Base-by-base conservation (phyloP, 352 stramenopile species). In the Globisporangium spinosum region DNA sequence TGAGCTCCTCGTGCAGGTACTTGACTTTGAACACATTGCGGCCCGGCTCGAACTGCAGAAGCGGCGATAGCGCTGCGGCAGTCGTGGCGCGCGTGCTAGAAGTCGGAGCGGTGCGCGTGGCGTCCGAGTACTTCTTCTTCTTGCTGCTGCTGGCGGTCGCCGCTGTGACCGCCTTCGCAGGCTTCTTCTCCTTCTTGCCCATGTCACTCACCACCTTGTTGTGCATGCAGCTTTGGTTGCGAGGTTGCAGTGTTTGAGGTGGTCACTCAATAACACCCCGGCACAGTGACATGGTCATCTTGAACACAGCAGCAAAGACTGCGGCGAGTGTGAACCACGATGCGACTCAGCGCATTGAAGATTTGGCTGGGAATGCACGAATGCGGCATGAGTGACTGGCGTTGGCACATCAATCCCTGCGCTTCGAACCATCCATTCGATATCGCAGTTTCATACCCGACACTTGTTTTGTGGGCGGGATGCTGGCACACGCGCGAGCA, bases 1-100 rank as follows among this genome's bases (percentile, higher is more conserved):
- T 94, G 63, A 91, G 76, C 34, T 87, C 75, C 20, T 82, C 80
- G 63, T 85, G 75, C 43, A 94, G 74, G 35, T 71, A 34, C 43
- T 64, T 68, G 35, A 76, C 65, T 51, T 61, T 61, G 6, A 92
- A 74, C 55, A 73, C 70, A 8, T 70, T 69, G 47, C 73, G 74
- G 27, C 64, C 70, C 53, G 78, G 64, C 58, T 87, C 73, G 38
- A 91, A 80, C 65, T 76, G 79, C 63, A 91, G 69, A 29, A 77
- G 62, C 22, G 77, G 62, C 22, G 83, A 69, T 25, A 80, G 63
- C 23, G 25, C 65, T 3, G 49, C 40, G 23, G 51, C 20, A n/a
- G 45, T 60, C 32, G 35, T 45, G 27, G 51, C 34, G 17, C 51
- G 35, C 27, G 58, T 66, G 32, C 51, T 34, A 0, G 61, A 59